phyloP scores from a whole-genome alignment of 1,139 yeast species.

The Geotrichum fermentans region DNA sequence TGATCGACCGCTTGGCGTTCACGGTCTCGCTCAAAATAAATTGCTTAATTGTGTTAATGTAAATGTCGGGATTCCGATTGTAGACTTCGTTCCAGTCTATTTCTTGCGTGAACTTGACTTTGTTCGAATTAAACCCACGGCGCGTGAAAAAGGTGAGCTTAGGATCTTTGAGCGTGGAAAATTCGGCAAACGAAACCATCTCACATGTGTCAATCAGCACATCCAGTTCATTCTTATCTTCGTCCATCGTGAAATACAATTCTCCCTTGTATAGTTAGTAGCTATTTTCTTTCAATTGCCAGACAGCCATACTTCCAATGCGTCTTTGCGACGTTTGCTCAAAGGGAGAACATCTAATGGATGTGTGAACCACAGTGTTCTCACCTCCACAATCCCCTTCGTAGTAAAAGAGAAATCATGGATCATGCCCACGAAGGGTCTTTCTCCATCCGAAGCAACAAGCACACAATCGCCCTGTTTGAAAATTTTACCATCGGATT shows the following conservation, averaged over 20 bases:
- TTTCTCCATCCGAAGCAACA: constrained; percentile 22
- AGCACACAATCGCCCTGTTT: constrained; percentile 26
- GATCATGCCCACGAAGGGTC: constrained; percentile 26
- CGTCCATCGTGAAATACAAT: constrained; percentile 25
- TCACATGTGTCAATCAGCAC: constrained; percentile 22
- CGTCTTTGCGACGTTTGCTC: constrained; percentile 6
- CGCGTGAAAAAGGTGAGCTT: constrained; percentile 12
- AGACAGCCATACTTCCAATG: not conserved
- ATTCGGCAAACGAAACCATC: constrained; percentile 18
- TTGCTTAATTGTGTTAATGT: not conserved
- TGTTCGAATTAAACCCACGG: constrained; percentile 10
- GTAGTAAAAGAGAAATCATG: constrained; percentile 22
- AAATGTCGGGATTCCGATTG: not conserved
- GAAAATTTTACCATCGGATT: constrained; percentile 22
- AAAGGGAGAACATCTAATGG: constrained; percentile 15
- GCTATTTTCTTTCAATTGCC: constrained; percentile 14
- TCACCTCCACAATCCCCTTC: constrained; percentile 23
- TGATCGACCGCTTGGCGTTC: not conserved
- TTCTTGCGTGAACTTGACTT: constrained; percentile 7
- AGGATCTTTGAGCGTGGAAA: not conserved
- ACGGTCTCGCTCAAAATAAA: too few relatives aligned
- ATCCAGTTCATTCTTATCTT: constrained; percentile 24
- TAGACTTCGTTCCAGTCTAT: constrained; percentile 3
- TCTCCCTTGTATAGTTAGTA: constrained; percentile 20
- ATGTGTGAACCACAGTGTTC: constrained; percentile 25